Base-by-base conservation (phyloP, 2,329 filamentous ascomycete genomes). In the Polychaeton citri region DNA sequence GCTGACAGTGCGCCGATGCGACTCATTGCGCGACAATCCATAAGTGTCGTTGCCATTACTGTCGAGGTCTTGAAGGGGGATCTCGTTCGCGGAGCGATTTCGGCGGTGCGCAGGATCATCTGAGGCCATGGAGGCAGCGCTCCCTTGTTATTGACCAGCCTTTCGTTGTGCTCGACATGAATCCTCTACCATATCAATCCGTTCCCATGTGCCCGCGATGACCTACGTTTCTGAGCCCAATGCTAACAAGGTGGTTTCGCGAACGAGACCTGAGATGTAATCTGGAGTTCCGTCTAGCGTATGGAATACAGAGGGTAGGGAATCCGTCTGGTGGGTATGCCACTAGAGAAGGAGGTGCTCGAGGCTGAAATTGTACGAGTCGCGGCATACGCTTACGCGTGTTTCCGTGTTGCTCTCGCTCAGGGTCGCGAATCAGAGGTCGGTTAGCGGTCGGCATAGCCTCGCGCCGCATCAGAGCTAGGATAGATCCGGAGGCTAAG, bases 51-150 rank as follows among this genome's bases (percentile, higher is more conserved):
- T 39, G 40, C 45, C 42, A 39, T 42, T 40, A 35, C 37, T 34
- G 16, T 38, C 56, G 40, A 67, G 58, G 47, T 65, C 72, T 57
- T 77, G 77, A 39, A 88, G 65, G 40, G 80, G 81, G 61, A 90
- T 87, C 50, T 72, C 71, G 40, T 66, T 63, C 39, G 62, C 59
- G 19, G 69, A 64, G 43, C 61, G 59, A 45, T 64, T 61, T 42
- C 64, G 59, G 39, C 64, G 59, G 48, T 65, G 60, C 40, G 55
- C 53, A 34, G 63, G 58, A 47, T 64, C 63, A 51, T 63, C 60
- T 47, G 65, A 64, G 60, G 66, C 62, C 66, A 68, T 71, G 43
- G 42, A 43, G 37, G 41, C 41, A 42, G 21, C 21, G 30, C 38
- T 34, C 24, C 24, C 7, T 15, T 28, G 24, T 28, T 28, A 28